Percentiles rank a stretch among this genome's conserved stretches.
These are phyloP conservation scores for Colletotrichum falcatum DNA, from an alignment of 2,329 filamentous ascomycete species.

Conservation along the genomic window DNA sequence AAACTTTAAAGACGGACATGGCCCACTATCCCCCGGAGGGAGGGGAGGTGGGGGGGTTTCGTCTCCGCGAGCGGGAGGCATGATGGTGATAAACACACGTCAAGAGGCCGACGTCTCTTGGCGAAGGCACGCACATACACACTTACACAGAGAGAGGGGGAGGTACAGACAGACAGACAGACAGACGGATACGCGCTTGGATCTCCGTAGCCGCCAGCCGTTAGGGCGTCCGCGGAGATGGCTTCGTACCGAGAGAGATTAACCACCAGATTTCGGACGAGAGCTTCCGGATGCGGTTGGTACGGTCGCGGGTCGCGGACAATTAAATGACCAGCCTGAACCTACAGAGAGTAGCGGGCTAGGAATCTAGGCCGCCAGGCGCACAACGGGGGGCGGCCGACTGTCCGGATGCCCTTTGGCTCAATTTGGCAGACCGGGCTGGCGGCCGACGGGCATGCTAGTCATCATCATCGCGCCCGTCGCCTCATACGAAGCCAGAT, in stretches of 20 bases:
- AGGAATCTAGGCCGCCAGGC: neutral
- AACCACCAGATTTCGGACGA: conserved; percentile 1
- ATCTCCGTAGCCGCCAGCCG: neutral
- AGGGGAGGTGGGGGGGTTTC: too few species aligned
- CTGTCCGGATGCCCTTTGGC: neutral
- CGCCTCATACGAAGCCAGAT: neutral
- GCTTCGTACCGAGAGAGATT: neutral
- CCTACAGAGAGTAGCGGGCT: too few species aligned
- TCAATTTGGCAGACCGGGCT: neutral
- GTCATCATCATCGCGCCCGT: neutral
- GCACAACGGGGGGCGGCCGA: neutral
- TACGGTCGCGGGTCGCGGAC: neutral
- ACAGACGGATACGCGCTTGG: neutral
- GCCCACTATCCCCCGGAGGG: too few species aligned
- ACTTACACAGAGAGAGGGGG: too few species aligned
- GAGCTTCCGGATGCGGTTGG: conserved; percentile 22
- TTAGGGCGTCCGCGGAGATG: neutral
- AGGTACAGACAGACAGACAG: too few species aligned
- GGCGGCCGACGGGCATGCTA: neutral
- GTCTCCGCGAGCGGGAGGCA: neutral
- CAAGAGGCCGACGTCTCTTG: neutral
- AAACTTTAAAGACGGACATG: neutral
- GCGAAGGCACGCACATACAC: too few species aligned
- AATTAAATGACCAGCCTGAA: neutral
- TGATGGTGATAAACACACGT: neutral